phyloP scores from a whole-genome alignment of 306 rosid genomes.

The Castanea mollissima region DNA sequence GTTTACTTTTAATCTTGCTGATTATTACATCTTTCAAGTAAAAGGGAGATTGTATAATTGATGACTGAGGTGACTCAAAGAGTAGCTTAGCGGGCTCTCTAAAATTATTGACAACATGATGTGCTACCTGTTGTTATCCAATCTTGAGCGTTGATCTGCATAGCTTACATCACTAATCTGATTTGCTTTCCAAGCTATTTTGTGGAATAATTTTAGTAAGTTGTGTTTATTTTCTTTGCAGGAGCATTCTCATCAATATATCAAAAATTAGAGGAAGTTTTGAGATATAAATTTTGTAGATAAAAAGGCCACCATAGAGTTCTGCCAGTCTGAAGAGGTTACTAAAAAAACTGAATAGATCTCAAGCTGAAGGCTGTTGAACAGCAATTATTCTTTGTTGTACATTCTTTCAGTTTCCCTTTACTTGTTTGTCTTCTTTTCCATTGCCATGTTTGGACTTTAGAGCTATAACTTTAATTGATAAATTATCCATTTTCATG shows the following conservation, averaged over 20 bases:
- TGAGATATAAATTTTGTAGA: slow-evolving; percentile 51
- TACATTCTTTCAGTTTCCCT: neutral
- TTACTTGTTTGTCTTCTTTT: neutral
- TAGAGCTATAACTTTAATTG: neutral
- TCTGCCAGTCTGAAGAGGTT: neutral
- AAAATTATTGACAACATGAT: neutral
- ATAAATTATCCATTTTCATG: neutral
- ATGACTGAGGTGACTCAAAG: neutral
- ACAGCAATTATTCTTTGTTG: neutral
- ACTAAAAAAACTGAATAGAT: neutral
- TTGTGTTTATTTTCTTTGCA: slow-evolving; percentile 37
- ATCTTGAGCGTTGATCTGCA: neutral
- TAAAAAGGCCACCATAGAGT: slow-evolving; percentile 17
- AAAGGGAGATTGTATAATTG: neutral
- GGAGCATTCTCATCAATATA: slow-evolving; percentile 57
- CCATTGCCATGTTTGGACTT: neutral
- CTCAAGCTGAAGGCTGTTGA: neutral
- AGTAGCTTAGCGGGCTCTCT: neutral
- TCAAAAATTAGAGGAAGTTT: slow-evolving; percentile 54
- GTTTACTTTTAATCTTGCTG: neutral
- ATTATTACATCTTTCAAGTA: neutral
- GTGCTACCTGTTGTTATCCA: neutral
- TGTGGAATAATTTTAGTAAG: neutral
- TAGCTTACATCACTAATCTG: neutral
- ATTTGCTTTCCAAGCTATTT: neutral